Base-by-base conservation (phyloP, 495 filamentous ascomycete genomes). In the Talaromyces wortmannii region DNA sequence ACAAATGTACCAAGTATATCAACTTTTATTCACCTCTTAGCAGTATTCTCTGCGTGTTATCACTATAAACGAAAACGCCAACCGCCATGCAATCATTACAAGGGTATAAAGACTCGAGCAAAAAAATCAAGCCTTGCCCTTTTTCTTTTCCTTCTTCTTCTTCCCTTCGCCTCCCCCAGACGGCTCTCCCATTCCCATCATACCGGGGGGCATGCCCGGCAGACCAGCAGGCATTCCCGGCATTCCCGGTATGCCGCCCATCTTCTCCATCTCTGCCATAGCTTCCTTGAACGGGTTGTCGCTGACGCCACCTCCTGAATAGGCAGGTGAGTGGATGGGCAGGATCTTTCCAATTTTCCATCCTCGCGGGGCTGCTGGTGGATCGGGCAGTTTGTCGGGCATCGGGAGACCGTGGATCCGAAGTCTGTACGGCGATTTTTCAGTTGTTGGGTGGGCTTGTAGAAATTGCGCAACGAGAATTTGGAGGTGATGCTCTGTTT, bases 261-360 rank as follows among this genome's bases (percentile, higher is more conserved):
- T 74, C 55, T 72, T 77, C 63, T 82, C 78, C 91, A 97, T 95
- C 75, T 95, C 91, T 45, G 81, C 83, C 92, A 98, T 96, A 76
- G 97, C 96, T 57, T 98, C 92, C 77, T 94, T 92, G 60, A 98
- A 83, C 29, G 96, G 88, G 61, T 98, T 95, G 66, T 98, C 94
- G 57, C 87, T 95, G 7, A 98, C 91, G 18, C 94, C 94, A 18
- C 95, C 92, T 3, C 94, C 94, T 50, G 86, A 95, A 69, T 97
- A 78, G 11, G 91, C 94, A 0, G 92, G 84, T 18, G 84, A 89
- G 60, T 96, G 91, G 58, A 92, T 81, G 30, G 94, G 94, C 54
- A 98, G 59, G 52, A 97, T 80, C 17, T 73, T 80, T 31, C 84
- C 83, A 63, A 98, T 86, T 75, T 96, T 97, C 91, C 92, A 97